Evolutionary conservation across 78 protist species (phyloP).

Genomic region (Dictyostelium purpureum): DNA sequence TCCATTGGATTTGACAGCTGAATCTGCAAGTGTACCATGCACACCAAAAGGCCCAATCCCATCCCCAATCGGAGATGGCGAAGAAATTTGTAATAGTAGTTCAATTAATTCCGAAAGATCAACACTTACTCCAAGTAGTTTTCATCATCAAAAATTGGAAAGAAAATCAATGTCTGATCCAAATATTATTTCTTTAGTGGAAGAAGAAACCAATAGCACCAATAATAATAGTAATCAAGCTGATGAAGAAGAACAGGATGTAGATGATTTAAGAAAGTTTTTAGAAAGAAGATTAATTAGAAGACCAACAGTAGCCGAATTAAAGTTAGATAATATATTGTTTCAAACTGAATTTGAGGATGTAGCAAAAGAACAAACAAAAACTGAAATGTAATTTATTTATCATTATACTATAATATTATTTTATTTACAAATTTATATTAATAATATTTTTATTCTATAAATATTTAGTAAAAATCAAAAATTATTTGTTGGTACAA

Average conservation of each 20-base stretch:
- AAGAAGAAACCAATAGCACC: not conserved
- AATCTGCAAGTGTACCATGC: not conserved
- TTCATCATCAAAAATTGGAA: not conserved
- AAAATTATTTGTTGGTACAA: slow-evolving; percentile 68
- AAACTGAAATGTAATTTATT: slow-evolving; percentile 3
- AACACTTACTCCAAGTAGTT: not conserved
- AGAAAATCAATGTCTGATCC: slow-evolving; percentile 18
- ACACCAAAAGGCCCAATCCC: not conserved
- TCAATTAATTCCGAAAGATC: not conserved
- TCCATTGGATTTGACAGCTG: too few relatives aligned
- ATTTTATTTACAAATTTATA: not conserved
- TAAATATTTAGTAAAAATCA: not conserved
- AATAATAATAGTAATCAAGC: not conserved
- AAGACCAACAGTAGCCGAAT: slow-evolving; percentile 56
- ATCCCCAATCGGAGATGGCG: too few relatives aligned
- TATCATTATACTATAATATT: not conserved
- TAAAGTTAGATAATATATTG: slow-evolving; percentile 39
- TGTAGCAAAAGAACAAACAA: slow-evolving; percentile 52
- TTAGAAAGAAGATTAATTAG: slow-evolving; percentile 34
- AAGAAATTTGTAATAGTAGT: not conserved
- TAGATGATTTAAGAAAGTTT: not conserved
- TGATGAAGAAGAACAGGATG: not conserved
- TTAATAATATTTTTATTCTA: not conserved
- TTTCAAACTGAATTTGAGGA: slow-evolving; percentile 57
- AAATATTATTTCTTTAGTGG: not conserved